These are phyloP conservation scores for Aspergillus pseudonomiae DNA, from an alignment of 2,329 filamentous ascomycete species.

Conservation along the genomic window DNA sequence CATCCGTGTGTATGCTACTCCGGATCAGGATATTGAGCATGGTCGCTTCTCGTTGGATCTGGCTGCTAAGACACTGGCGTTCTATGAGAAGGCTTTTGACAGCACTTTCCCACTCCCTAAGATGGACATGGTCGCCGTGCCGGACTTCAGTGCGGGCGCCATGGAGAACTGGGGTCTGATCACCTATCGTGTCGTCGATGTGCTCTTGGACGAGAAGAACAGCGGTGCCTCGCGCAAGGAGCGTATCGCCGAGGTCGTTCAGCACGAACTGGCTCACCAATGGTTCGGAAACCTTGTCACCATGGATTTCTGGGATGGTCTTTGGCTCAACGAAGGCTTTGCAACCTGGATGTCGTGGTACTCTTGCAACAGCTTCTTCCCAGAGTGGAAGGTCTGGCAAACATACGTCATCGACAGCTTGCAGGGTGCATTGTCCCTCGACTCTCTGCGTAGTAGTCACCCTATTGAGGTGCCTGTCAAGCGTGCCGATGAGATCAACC, in stretches of 20 bases:
- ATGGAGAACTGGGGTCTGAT: constrained; percentile 99
- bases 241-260: constrained; percentile 90
- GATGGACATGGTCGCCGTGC: constrained; percentile 96
- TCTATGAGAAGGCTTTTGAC: constrained; percentile 94
- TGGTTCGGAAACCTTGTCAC: constrained; percentile 98
- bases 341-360: constrained; percentile 94
- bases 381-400: constrained; percentile 98
- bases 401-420: constrained; percentile 91
- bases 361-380: constrained; percentile 91
- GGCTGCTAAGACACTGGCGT: constrained; percentile 83
- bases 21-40: constrained; percentile 86
- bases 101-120: constrained; percentile 85
- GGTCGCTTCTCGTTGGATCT: constrained; percentile 89
- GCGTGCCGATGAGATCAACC: constrained; percentile 92
- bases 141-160: constrained; percentile 91
- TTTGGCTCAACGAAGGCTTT: constrained; percentile 95
- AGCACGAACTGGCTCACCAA: constrained; percentile 95
- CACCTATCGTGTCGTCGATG: constrained; percentile 89
- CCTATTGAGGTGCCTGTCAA: constrained; percentile 96
- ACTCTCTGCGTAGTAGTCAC: constrained; percentile 91
- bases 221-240: constrained; percentile 89
- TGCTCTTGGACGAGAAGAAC: constrained; percentile 88
- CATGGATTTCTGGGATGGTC: constrained; percentile 98
- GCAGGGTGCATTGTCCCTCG: constrained; percentile 81
- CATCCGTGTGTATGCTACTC: constrained; percentile 90